phyloP scores from a whole-genome alignment of 2,329 filamentous ascomycete species.

The Colletotrichum karsti region DNA sequence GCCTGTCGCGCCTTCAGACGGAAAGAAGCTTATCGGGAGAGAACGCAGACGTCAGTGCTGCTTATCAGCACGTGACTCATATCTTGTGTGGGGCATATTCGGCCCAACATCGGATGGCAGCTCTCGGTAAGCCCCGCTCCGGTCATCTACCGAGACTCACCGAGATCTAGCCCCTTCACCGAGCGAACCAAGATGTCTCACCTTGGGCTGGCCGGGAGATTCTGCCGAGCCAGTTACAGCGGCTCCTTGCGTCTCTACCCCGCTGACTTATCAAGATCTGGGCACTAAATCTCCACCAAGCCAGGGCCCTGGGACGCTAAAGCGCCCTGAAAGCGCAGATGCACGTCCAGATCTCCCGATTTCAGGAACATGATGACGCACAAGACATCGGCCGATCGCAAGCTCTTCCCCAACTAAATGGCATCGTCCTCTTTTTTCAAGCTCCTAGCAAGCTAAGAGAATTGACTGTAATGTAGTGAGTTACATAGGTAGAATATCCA shows the following conservation, averaged over 20 bases:
- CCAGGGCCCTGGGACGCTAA: constrained; percentile 28
- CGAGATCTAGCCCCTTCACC: background rate
- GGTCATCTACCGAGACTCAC: background rate
- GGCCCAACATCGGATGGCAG: background rate
- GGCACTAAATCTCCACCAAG: no score
- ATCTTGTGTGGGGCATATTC: background rate
- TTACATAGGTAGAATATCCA: background rate
- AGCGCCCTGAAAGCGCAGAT: constrained; percentile 4
- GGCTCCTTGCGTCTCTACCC: background rate
- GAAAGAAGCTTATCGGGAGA: background rate
- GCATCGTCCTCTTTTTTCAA: background rate
- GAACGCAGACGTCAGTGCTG: background rate
- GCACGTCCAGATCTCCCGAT: constrained; percentile 28
- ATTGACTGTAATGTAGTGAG: background rate
- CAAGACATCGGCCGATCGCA: constrained; percentile 31
- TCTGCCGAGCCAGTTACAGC: background rate
- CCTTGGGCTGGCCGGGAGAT: background rate
- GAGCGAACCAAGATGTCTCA: background rate
- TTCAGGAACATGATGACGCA: constrained; percentile 29
- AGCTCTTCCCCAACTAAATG: constrained; percentile 7
- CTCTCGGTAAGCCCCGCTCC: no score
- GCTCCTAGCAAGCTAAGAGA: background rate
- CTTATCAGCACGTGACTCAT: background rate
- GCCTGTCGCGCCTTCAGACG: background rate
- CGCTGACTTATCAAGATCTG: background rate